Evolutionary conservation across 2,329 filamentous ascomycete species (phyloP), one percentile per base, ranked within the genome.

Genomic region (Penicillium palitans): DNA sequence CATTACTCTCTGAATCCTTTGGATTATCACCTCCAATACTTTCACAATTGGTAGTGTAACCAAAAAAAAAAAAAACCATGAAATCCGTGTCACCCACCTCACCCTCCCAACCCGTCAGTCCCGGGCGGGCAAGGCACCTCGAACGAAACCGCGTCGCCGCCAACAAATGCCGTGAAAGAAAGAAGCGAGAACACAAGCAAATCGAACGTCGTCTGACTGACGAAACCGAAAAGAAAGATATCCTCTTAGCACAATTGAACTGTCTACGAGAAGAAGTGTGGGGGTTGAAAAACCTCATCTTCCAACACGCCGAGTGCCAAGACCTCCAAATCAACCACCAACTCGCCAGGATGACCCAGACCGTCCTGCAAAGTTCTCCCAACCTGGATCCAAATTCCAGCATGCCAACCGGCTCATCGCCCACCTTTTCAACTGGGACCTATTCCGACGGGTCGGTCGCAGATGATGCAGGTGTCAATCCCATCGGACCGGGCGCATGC

Each of bases 61-160:
- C 4, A 3, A 24, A 27, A 51, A 19, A 37, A 35, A 35, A 5
- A 47, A 19, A 19, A 25, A 17, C 12, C 4, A 56, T 56, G 54
- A 56, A 52, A 37, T 17, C 54, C n/a, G 39, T 21, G 33, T 51
- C 53, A 15, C 12, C 37, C 29, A 39, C 31, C 27, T 33, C 45
- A 19, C 3, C 19, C 31, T 24, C 54, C 19, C 25, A 31, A 15
- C 8, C 29, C 21, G 24, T 56, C 9, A 56, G 31, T 40, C 54
- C 54, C 31, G 40, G 50, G 48, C 54, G 53, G 6, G 61, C 64
- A 10, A 61, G 47, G 35, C 65, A 67, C 40, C 62, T 67, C 37
- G 65, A 67, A 56, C 60, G 66, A 33, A 68, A 68, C 52, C 63
- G 65, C 19, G 54, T 67, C 41, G 65, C 65, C 25, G 65, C 65